Base-by-base conservation (phyloP, 78 protist species). In the Dictyostelium brefeldianum region DNA sequence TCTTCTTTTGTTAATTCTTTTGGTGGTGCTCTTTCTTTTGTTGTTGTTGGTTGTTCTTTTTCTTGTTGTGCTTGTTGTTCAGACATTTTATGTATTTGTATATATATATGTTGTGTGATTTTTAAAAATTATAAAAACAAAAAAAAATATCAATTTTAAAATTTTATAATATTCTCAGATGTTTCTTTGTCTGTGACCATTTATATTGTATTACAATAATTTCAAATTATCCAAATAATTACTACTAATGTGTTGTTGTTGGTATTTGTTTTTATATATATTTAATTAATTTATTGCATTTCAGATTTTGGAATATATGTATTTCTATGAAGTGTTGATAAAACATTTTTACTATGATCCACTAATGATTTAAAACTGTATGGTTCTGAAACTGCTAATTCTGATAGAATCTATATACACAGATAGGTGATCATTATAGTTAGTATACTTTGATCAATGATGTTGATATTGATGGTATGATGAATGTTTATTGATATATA, bases 331-430 rank as follows among this genome's bases (percentile, higher is more conserved):
- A 36, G 25, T 18, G 4, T 4, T 8, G 25, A 70, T 70, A 62
- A 15, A 27, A 64, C 25, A 25, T n/a, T 29, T 50, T 85, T 85
- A 15, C 82, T 81, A 9, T n/a, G 36, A 77, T 53, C 78, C 48
- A 81, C 78, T 62, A 85, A 75, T 47, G 89, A 81, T 67, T 91
- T 91, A 67, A 91, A 91, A 91, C 95, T 91, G 36, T 56, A 91
- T 91, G 95, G 95, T 25, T 91, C 95, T 47, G 83, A n/a, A 14
- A 83, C 80, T 36, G 95, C 95, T 18, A 91, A 57, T 71, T 91
- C 95, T 41, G 90, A 81, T 71, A 91, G 73, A 31, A 91, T 91
- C 95, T 91, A 62, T 22, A 62, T 36, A 46, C 1, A 22, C n/a
- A n/a, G n/a, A n/a, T n/a, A n/a, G n/a, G n/a, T 4, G 31, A 27